A percentile compares a stretch with the other conserved stretches of the same genome.
phyloP scores from a whole-genome alignment of 257 asterid species.

The Eucommia ulmoides region DNA sequence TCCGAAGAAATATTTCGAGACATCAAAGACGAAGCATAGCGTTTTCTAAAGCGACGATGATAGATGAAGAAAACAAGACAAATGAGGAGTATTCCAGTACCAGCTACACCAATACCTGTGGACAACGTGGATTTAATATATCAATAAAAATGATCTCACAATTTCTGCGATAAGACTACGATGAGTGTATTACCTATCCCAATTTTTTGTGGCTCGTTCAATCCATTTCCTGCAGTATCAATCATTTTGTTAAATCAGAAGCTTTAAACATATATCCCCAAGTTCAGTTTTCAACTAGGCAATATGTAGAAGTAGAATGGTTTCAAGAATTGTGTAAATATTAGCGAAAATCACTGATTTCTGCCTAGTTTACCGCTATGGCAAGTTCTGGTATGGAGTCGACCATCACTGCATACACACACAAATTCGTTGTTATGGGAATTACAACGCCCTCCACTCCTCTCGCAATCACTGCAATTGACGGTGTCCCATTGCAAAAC shows the following conservation, averaged over 20 bases:
- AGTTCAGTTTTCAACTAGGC: too few species aligned
- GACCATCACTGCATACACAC: neutral
- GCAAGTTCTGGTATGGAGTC: neutral
- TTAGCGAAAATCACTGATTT: neutral
- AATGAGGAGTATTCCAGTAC: neutral
- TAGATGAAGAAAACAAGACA: neutral
- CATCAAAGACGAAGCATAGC: neutral
- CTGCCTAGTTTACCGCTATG: neutral
- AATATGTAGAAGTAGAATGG: neutral
- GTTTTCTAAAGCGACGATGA: neutral
- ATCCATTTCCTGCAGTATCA: neutral
- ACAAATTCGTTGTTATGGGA: neutral
- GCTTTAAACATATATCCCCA: too few species aligned
- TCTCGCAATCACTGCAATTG: neutral
- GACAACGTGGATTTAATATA: neutral
- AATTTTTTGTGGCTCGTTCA: neutral
- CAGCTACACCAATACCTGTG: neutral
- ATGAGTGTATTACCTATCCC: neutral
- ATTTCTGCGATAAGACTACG: too few species aligned
- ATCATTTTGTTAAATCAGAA: neutral
- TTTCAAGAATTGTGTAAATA: neutral
- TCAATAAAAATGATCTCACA: neutral
- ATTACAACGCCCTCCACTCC: neutral
- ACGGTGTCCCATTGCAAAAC: constrained; percentile 1
- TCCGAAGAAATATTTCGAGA: neutral